Evolutionary conservation across 768 basidiomycete species (phyloP).

Genomic region (Tulasnella sp.): DNA sequence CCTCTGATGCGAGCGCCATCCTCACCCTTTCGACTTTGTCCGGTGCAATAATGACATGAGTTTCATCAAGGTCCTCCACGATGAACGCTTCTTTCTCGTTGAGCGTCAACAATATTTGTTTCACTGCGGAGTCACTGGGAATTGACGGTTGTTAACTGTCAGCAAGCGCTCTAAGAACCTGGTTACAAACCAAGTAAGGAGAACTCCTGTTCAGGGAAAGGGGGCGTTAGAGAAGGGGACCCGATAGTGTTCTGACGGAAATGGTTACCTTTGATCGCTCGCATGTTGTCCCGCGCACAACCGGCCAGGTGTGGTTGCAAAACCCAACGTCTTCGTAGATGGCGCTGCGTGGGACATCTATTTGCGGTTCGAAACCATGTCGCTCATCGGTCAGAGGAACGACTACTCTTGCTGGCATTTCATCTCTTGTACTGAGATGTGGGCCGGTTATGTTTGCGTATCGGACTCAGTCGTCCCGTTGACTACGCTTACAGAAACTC

Average conservation of each 20-base stretch:
- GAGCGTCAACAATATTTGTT: constrained; percentile 76
- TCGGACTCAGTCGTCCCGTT: too few relatives aligned
- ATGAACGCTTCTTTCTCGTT: constrained; percentile 53
- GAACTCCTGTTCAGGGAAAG: background rate
- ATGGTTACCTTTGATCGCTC: background rate
- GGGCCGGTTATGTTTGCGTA: too few relatives aligned
- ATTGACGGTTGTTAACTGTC: background rate
- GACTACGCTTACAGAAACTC: too few relatives aligned
- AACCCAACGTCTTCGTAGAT: background rate
- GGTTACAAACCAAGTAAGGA: background rate
- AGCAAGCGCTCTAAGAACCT: background rate
- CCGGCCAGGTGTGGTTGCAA: background rate
- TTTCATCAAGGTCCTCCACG: constrained; percentile 80
- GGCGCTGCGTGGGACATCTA: background rate
- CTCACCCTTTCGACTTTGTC: constrained; percentile 71
- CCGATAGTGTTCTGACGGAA: background rate
- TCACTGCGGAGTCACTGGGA: constrained; percentile 75
- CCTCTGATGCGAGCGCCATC: constrained; percentile 68
- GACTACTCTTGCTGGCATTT: too few relatives aligned
- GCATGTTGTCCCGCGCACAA: background rate
- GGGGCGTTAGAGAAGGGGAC: background rate
- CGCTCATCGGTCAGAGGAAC: too few relatives aligned
- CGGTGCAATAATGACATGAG: constrained; percentile 73
- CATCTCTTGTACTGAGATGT: too few relatives aligned
- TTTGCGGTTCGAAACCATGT: too few relatives aligned